Percentiles rank a stretch among this genome's conserved stretches.
Conservation (phyloP, 2,329 filamentous ascomycete genomes). For the Ophiostoma quercus region DNA sequence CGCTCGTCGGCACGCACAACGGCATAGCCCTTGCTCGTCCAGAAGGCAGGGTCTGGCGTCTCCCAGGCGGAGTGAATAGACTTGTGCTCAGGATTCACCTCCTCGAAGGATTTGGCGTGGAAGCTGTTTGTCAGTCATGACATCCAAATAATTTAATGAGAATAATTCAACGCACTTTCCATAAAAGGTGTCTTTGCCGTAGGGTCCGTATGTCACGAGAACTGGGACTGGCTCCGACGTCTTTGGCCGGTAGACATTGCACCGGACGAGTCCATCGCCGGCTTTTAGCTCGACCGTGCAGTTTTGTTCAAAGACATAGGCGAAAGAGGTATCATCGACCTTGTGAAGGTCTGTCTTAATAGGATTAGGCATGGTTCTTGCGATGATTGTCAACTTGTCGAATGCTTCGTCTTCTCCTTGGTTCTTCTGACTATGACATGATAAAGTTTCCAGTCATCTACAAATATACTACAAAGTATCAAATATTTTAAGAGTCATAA, state of each 20-base stretch:
- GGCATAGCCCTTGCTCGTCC: conserved; percentile 51
- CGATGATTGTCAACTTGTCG: not conserved
- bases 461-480: not conserved
- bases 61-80: conserved; percentile 55
- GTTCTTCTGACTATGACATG: not conserved
- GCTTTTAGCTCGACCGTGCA: conserved; percentile 34
- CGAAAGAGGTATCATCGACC: conserved; percentile 29
- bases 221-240: conserved; percentile 46
- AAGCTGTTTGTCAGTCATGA: conserved; percentile 32
- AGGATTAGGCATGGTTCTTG: conserved; percentile 28
- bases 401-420: not conserved
- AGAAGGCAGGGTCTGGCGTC: conserved; percentile 53
- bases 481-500: not conserved
- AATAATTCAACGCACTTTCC: conserved; percentile 29
- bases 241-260: conserved; percentile 39
- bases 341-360: not conserved
- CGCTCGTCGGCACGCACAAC: conserved; percentile 50
- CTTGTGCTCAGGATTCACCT: conserved; percentile 51
- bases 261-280: conserved; percentile 34
- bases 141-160: not conserved
- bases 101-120: conserved; percentile 38
- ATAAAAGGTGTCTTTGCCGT: conserved; percentile 68
- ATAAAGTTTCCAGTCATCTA: not conserved
- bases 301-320: conserved; percentile 42
- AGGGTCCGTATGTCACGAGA: conserved; percentile 66